Percentiles rank a stretch among this genome's conserved stretches.
These are phyloP conservation scores for Sophora flavescens DNA, from an alignment of 306 rosid genomes.

Conservation along the genomic window DNA sequence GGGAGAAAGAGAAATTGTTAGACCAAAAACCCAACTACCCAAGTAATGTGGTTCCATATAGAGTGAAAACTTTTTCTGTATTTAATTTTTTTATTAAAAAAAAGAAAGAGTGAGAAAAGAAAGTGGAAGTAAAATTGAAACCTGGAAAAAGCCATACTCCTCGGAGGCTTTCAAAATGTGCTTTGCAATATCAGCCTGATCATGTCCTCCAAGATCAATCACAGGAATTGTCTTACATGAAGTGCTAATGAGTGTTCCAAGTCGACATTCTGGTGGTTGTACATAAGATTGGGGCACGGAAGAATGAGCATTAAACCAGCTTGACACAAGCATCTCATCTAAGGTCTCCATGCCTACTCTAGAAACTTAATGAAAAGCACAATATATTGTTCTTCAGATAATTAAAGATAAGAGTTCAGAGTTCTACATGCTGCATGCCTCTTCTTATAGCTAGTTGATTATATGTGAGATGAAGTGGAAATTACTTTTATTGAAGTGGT, in stretches of 20 bases:
- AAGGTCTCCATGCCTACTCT: conserved; percentile 36
- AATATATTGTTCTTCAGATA: background rate
- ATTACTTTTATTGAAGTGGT: no score
- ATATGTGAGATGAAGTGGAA: background rate
- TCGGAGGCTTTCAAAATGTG: conserved; percentile 60
- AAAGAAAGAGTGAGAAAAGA: background rate
- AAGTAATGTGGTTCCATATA: no score
- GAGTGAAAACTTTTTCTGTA: no score
- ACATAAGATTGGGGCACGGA: conserved; percentile 54
- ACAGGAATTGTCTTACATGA: conserved; percentile 53
- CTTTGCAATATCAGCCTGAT: conserved; percentile 37
- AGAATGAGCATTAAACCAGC: conserved; percentile 47
- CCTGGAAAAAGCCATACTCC: conserved; percentile 83
- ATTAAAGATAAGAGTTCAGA: background rate
- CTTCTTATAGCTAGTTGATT: conserved; percentile 27
- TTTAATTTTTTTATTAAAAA: no score
- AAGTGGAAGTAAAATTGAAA: conserved; percentile 13
- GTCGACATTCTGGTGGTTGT: conserved; percentile 53
- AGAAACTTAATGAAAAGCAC: background rate
- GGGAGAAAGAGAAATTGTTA: no score
- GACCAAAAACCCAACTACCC: no score
- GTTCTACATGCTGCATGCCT: background rate
- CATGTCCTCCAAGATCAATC: conserved; percentile 57
- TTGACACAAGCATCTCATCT: conserved; percentile 49
- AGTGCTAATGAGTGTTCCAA: conserved; percentile 27